Evolutionary conservation across 768 basidiomycete genomes (phyloP).

Genomic region (Dioszegia aurantiaca): DNA sequence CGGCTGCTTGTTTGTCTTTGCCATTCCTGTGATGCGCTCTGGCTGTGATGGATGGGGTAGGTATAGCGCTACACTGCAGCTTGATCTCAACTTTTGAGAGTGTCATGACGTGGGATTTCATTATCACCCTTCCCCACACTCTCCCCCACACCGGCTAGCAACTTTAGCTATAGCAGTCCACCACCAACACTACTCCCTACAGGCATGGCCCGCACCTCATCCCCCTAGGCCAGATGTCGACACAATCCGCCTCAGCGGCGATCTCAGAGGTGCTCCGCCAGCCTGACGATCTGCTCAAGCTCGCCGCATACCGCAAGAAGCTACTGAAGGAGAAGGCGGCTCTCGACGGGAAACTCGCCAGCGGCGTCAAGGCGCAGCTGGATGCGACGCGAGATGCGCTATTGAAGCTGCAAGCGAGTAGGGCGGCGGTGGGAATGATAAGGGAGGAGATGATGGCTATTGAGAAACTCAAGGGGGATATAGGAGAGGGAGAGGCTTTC

Average conservation of each 20-base stretch:
- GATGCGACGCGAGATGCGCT: conserved; percentile 82
- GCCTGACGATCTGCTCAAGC: conserved; percentile 87
- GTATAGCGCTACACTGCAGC: neutral
- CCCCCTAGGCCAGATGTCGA: conserved; percentile 22
- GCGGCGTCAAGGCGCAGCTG: conserved; percentile 87
- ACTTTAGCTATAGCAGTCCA: too few relatives aligned
- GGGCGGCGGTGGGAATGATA: conserved; percentile 43
- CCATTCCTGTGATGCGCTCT: conserved; percentile 20
- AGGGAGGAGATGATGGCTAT: conserved; percentile 53
- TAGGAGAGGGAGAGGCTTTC: conserved; percentile 78
- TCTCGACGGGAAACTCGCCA: conserved; percentile 83
- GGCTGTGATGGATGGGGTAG: neutral
- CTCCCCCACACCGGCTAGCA: too few relatives aligned
- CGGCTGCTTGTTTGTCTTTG: conserved; percentile 24
- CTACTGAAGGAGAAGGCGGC: conserved; percentile 94
- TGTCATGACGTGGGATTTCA: conserved; percentile 3
- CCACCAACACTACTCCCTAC: neutral
- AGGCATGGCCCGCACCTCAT: neutral
- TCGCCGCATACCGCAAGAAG: conserved; percentile 84
- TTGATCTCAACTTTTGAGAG: neutral
- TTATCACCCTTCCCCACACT: neutral
- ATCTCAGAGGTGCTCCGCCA: conserved; percentile 75
- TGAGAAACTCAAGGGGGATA: conserved; percentile 71
- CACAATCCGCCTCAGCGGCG: conserved; percentile 28
- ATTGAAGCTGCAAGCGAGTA: conserved; percentile 45